phyloP scores from a whole-genome alignment of 305 asterid genomes.

The Fraxinus paxiana region DNA sequence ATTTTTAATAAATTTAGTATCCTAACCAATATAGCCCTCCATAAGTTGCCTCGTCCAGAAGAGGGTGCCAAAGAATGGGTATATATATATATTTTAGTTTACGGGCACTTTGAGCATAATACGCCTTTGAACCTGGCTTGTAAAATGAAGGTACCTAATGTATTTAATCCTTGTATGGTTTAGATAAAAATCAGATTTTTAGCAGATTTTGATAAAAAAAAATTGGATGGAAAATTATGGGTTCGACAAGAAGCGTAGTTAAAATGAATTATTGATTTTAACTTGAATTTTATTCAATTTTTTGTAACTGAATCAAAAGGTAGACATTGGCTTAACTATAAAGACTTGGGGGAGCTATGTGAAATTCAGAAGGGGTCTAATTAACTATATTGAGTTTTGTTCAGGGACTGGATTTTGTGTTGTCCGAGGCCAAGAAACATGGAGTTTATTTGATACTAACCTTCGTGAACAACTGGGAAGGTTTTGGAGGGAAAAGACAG shows the following conservation, averaged over 20 bases:
- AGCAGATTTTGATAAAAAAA: too few relatives aligned
- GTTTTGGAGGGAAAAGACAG: slow-evolving; percentile 54
- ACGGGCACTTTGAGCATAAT: neutral
- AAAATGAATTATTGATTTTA: too few relatives aligned
- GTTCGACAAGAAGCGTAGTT: too few relatives aligned
- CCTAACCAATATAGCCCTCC: neutral
- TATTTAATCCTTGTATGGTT: too few relatives aligned
- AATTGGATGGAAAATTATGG: too few relatives aligned
- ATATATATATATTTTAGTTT: too few relatives aligned
- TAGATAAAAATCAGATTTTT: too few relatives aligned
- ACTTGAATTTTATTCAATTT: too few relatives aligned
- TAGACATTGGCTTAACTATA: neutral
- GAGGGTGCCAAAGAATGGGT: neutral
- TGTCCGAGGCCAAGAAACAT: slow-evolving; percentile 43
- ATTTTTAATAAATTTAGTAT: too few relatives aligned
- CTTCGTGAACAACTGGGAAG: slow-evolving; percentile 57
- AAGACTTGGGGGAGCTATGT: neutral
- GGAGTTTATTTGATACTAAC: slow-evolving; percentile 45
- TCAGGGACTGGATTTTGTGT: slow-evolving; percentile 60
- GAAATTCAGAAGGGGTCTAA: neutral
- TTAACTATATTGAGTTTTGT: neutral
- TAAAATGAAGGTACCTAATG: too few relatives aligned
- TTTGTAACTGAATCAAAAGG: too few relatives aligned
- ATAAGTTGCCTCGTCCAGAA: neutral
- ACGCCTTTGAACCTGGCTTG: too few relatives aligned